These are phyloP conservation scores for Blastobotrys apis DNA, from an alignment of 1,139 yeast species.

Conservation along the genomic window DNA sequence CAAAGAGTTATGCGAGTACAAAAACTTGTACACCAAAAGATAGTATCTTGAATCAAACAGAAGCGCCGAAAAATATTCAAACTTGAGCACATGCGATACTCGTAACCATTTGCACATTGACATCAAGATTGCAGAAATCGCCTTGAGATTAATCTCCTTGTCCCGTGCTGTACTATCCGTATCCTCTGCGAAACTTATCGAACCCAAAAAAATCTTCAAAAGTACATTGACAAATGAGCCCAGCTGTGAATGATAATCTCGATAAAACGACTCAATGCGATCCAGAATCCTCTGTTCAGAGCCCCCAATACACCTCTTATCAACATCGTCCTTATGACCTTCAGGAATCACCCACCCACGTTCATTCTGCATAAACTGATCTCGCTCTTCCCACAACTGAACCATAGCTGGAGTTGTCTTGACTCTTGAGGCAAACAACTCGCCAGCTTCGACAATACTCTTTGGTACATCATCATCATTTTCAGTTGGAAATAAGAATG, in stretches of 20 bases:
- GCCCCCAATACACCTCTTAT: no score
- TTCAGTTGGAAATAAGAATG: conserved; percentile 65
- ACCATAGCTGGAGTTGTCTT: conserved; percentile 60
- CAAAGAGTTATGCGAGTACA: conserved; percentile 36
- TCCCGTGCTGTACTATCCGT: conserved; percentile 41
- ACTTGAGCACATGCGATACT: conserved; percentile 68
- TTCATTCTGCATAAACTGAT: conserved; percentile 68
- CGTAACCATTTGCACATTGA: conserved; percentile 73
- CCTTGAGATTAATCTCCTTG: conserved; percentile 63
- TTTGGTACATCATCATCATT: conserved; percentile 53
- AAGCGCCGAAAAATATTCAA: conserved; percentile 66
- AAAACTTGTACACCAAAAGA: conserved; percentile 41
- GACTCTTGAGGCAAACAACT: conserved; percentile 57
- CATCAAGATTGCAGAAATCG: conserved; percentile 52
- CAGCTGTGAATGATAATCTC: conserved; percentile 48
- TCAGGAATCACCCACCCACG: conserved; percentile 50
- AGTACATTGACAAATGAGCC: conserved; percentile 61
- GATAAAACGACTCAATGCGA: conserved; percentile 61
- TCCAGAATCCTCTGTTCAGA: conserved; percentile 47
- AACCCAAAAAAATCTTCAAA: conserved; percentile 56
- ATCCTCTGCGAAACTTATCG: conserved; percentile 24
- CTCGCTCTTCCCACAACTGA: conserved; percentile 70
- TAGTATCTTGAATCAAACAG: conserved; percentile 70
- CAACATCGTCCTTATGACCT: conserved; percentile 10
- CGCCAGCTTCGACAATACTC: conserved; percentile 75